Evolutionary conservation across 345 rosid species (phyloP), one percentile per base, ranked within the genome.

Genomic region (Erysimum cheiranthoides): DNA sequence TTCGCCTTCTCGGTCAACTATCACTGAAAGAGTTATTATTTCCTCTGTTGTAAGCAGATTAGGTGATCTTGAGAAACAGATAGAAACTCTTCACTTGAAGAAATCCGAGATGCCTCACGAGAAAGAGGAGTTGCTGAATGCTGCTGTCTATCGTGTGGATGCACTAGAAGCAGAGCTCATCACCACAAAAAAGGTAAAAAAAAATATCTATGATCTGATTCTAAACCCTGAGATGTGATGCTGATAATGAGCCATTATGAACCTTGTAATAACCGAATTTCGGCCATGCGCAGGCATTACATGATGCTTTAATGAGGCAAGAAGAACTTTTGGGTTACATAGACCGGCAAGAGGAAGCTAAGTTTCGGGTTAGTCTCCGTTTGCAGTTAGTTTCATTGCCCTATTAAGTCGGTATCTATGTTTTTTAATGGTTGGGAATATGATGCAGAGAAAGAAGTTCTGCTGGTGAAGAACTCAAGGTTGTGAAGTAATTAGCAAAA

Each of bases 91-190:
- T 38, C 87, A 83, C 57, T 75, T 75, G 47, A 93, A 69, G 84
- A 80, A 88, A 69, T 39, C 42, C 27, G 84, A 80, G 74, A 88
- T 94, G 98, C 93, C 98, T 25, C 82, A 16, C 16, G 93, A 91
- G 83, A 88, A 94, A 80, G 91, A 85, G 76, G 95, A 90, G 79
- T 70, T 94, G 84, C 80, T 91, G 49, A 82, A 85, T 85, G 89
- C 89, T 74, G 90, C 97, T 74, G 87, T 91, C 65, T 87, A 68
- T 83, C 94, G 90, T 14, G 91, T 91, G 76, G 89, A 91, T 75
- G 96, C 88, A 51, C 73, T 88, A 39, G 97, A 94, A 85, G 89
- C 96, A 62, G 98, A 90, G 83, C 83, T 94, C 31, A 87, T 90
- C 65, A 59, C 87, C 8, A 87, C 93, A 0, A 91, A 92, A 75